Percentiles rank a stretch among this genome's conserved stretches.
phyloP scores from a whole-genome alignment of 805 yeast species.

The Spathaspora passalidarum region DNA sequence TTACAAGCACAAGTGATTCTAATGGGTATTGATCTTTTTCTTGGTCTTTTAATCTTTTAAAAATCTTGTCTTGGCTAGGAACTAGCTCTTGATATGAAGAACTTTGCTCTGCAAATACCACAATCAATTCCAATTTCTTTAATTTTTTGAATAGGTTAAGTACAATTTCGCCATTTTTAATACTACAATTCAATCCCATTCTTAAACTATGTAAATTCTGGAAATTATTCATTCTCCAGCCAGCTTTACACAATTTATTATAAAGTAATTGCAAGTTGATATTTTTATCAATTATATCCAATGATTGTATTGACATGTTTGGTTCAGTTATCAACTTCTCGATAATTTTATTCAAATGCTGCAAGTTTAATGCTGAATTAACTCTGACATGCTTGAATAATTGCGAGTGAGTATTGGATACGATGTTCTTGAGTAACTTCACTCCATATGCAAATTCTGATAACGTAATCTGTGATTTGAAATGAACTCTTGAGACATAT shows the following conservation, averaged over 20 bases:
- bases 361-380: constrained; percentile 17
- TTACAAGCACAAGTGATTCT: constrained; percentile 21
- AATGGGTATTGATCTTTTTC: constrained; percentile 6
- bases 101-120: constrained; percentile 16
- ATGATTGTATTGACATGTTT: constrained; percentile 15
- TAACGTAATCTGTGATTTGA: constrained; percentile 23
- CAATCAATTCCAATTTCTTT: constrained; percentile 20
- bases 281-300: constrained; percentile 28
- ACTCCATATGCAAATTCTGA: constrained; percentile 30
- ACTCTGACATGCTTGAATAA: constrained; percentile 19
- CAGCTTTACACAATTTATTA: constrained; percentile 19
- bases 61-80: constrained; percentile 13
- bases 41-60: constrained; percentile 4
- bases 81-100: constrained; percentile 16
- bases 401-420: constrained; percentile 12
- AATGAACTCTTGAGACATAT: constrained; percentile 17
- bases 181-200: constrained; percentile 25
- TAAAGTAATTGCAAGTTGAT: constrained; percentile 25
- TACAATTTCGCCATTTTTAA: constrained; percentile 16
- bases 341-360: constrained; percentile 25
- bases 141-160: constrained; percentile 23
- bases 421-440: constrained; percentile 23
- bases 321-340: constrained; percentile 24
- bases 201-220: constrained; percentile 18
- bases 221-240: constrained; percentile 25